Conservation (phyloP, 2,329 filamentous ascomycete species). For the Coniochaeta hoffmannii region DNA sequence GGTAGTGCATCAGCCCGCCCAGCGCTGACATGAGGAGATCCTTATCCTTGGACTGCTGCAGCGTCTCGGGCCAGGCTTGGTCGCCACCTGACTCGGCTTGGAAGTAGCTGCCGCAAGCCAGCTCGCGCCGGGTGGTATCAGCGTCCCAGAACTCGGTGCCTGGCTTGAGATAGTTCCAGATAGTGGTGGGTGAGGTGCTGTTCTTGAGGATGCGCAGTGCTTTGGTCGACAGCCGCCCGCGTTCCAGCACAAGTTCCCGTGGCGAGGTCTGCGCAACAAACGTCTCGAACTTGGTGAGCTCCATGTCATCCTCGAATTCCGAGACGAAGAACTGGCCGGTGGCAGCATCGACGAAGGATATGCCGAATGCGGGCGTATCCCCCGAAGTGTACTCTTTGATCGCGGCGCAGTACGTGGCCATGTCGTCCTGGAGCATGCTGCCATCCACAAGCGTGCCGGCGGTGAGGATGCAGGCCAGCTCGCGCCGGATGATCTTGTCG, state of each 20-base stretch:
- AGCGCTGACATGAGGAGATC: slow-evolving; percentile 85
- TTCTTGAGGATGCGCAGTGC: slow-evolving; percentile 91
- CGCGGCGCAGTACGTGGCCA: slow-evolving; percentile 91
- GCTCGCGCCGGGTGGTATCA: slow-evolving; percentile 72
- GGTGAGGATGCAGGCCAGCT: slow-evolving; percentile 85
- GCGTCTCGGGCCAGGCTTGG: slow-evolving; percentile 65
- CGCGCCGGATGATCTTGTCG: slow-evolving; percentile 88
- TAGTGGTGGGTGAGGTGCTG: slow-evolving; percentile 83
- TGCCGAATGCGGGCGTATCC: slow-evolving; percentile 75
- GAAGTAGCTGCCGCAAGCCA: slow-evolving; percentile 77
- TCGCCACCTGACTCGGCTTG: slow-evolving; percentile 45
- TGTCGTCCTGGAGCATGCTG: slow-evolving; percentile 95
- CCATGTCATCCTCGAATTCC: slow-evolving; percentile 83
- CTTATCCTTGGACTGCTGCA: slow-evolving; percentile 67
- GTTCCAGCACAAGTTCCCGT: slow-evolving; percentile 83
- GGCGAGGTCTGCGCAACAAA: slow-evolving; percentile 89
- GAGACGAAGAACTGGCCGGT: slow-evolving; percentile 94
- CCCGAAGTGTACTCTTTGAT: slow-evolving; percentile 78
- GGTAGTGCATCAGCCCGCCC: slow-evolving; percentile 81
- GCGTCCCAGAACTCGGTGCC: slow-evolving; percentile 86
- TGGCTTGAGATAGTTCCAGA: slow-evolving; percentile 91
- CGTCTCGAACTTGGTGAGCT: slow-evolving; percentile 95
- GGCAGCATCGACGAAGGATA: slow-evolving; percentile 90
- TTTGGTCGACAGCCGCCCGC: slow-evolving; percentile 78
- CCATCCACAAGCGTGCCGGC: slow-evolving; percentile 90